Evolutionary conservation across 495 filamentous ascomycete species (phyloP).

Genomic region (Aspergillus ellipticus): DNA sequence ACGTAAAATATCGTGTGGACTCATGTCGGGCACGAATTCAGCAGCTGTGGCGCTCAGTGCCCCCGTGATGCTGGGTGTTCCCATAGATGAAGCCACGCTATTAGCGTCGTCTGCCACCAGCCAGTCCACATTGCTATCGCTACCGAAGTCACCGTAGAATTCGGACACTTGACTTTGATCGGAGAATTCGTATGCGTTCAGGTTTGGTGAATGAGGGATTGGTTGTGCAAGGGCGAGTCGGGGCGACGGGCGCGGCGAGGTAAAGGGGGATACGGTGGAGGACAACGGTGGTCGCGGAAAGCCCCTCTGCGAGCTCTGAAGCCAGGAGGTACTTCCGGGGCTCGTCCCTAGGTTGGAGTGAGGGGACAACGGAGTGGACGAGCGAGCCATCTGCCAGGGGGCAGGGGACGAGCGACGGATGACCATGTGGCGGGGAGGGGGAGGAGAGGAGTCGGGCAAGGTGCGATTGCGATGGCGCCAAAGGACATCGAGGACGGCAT

Average conservation of each 20-base stretch:
- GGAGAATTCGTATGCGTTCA: slow-evolving; percentile 92
- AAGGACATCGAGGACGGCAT: slow-evolving; percentile 83
- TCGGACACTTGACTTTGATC: slow-evolving; percentile 71
- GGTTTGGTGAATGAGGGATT: slow-evolving; percentile 91
- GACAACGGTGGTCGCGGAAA: slow-evolving; percentile 60
- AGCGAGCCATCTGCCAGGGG: slow-evolving; percentile 79
- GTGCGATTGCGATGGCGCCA: slow-evolving; percentile 85
- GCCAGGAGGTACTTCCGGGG: slow-evolving; percentile 73
- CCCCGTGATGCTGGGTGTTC: slow-evolving; percentile 55
- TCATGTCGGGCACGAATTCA: slow-evolving; percentile 88
- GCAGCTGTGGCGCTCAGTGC: slow-evolving; percentile 74
- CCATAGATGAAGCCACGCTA: slow-evolving; percentile 70
- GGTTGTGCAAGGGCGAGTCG: slow-evolving; percentile 86
- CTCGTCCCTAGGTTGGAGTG: slow-evolving; percentile 72
- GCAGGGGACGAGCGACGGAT: slow-evolving; percentile 88
- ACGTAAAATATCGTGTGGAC: slow-evolving; percentile 94
- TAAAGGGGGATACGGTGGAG: slow-evolving; percentile 73
- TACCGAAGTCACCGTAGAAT: slow-evolving; percentile 86
- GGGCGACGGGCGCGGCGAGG: slow-evolving; percentile 89
- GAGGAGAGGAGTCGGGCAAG: slow-evolving; percentile 70
- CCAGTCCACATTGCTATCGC: slow-evolving; percentile 90
- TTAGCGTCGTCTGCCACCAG: slow-evolving; percentile 84
- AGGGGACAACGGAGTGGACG: slow-evolving; percentile 73
- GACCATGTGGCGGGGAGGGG: slow-evolving; percentile 81
- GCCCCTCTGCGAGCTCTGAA: slow-evolving; percentile 62